Percentiles rank a stretch among this genome's conserved stretches.
Evolutionary conservation across 1,284 basidiomycete genomes (phyloP).

Genomic region (Trametes pubescens): DNA sequence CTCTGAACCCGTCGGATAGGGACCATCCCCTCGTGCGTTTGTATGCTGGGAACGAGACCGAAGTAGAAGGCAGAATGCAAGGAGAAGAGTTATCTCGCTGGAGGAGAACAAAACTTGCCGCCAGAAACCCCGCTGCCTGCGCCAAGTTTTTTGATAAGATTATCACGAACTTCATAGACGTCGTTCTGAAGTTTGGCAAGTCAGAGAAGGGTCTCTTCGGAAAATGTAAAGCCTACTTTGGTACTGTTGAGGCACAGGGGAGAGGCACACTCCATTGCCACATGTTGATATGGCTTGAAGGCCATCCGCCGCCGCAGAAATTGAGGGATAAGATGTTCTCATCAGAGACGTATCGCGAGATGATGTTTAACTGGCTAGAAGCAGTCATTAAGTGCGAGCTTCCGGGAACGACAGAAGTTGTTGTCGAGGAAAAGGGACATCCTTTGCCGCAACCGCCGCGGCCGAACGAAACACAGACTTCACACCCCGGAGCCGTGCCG

Average conservation of each 20-base stretch:
- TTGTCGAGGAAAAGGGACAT: neutral
- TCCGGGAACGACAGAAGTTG: neutral
- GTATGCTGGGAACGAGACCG: neutral
- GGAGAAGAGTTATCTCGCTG: neutral
- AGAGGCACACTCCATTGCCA: conserved; percentile 30
- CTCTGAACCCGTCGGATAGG: conserved; percentile 5
- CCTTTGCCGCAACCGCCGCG: neutral
- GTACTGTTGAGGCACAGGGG: conserved; percentile 30
- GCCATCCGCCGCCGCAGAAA: conserved; percentile 16
- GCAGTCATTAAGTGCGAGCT: conserved; percentile 22
- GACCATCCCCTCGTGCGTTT: conserved; percentile 2
- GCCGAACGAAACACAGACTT: neutral
- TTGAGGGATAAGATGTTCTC: conserved; percentile 15
- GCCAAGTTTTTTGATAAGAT: conserved; percentile 20
- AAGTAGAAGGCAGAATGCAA: neutral
- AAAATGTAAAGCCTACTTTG: conserved; percentile 24
- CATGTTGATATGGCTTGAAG: conserved; percentile 32
- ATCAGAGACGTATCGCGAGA: neutral
- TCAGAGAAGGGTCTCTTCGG: conserved; percentile 20
- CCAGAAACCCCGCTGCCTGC: neutral
- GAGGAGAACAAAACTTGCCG: neutral
- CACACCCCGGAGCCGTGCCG: neutral
- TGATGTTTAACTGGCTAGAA: conserved; percentile 12
- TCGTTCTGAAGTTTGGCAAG: conserved; percentile 5
- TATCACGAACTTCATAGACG: conserved; percentile 14